Evolutionary conservation across 345 rosid genomes (phyloP).

Genomic region (Cardamine resedifolia): DNA sequence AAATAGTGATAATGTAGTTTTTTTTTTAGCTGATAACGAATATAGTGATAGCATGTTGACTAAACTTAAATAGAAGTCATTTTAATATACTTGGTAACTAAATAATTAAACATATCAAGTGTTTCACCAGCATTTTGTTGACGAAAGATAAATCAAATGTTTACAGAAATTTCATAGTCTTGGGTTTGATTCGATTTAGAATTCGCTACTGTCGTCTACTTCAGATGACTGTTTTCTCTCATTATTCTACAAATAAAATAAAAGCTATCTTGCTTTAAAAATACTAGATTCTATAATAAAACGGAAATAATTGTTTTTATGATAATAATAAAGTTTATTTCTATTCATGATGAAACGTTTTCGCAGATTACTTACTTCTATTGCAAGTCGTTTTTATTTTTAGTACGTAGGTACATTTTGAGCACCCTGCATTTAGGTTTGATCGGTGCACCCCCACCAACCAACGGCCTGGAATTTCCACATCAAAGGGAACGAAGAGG

Average conservation of each 20-base stretch:
- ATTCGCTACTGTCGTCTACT: too few species aligned
- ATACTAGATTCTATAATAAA: neutral
- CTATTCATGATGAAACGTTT: neutral
- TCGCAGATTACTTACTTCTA: neutral
- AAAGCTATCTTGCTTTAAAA: neutral
- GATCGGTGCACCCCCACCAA: neutral
- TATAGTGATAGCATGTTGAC: too few species aligned
- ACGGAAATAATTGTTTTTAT: neutral
- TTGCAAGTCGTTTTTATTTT: neutral
- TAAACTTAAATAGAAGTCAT: too few species aligned
- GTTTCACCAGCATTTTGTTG: too few species aligned
- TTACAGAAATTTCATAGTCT: neutral
- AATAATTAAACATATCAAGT: too few species aligned
- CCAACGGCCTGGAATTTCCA: neutral
- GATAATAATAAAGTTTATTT: neutral
- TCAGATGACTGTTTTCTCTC: too few species aligned
- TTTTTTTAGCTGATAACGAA: too few species aligned
- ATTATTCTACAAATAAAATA: too few species aligned
- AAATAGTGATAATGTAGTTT: too few species aligned
- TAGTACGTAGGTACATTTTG: neutral
- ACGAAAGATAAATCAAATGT: neutral
- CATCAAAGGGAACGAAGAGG: neutral
- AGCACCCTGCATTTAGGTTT: neutral
- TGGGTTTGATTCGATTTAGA: neutral
- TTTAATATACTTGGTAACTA: too few species aligned